Conservation (phyloP, 1,284 basidiomycete species). For the Apiotrichum mycotoxinovorans region DNA sequence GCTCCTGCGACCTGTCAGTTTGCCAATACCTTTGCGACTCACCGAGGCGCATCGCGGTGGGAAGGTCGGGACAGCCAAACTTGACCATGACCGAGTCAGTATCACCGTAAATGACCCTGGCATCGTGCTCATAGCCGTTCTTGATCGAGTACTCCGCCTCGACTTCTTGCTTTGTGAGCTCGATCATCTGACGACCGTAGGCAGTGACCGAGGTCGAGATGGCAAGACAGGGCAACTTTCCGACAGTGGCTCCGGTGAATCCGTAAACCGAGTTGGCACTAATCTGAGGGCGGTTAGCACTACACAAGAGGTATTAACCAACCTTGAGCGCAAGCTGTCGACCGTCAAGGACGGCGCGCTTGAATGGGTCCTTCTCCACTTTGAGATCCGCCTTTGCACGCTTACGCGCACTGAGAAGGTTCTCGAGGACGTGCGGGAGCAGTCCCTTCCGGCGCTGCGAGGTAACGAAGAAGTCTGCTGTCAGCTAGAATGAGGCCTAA, state of each 20-base stretch:
- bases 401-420: conserved; percentile 84
- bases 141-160: conserved; percentile 78
- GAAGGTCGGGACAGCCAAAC: conserved; percentile 82
- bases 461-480: conserved; percentile 76
- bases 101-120: conserved; percentile 92
- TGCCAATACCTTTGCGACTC: conserved; percentile 3
- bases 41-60: conserved; percentile 83
- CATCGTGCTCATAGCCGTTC: conserved; percentile 80
- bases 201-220: conserved; percentile 91
- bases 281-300: conserved; percentile 57
- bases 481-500: not conserved
- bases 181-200: conserved; percentile 96
- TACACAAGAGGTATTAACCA: not conserved
- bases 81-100: conserved; percentile 97
- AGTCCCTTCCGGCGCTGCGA: conserved; percentile 73
- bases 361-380: conserved; percentile 91
- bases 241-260: conserved; percentile 92
- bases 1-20: conserved; percentile 58
- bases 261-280: conserved; percentile 97
- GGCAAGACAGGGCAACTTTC: conserved; percentile 85
- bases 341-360: conserved; percentile 88
- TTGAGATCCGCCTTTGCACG: conserved; percentile 89
- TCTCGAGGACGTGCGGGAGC: conserved; percentile 85
- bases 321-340: conserved; percentile 91
- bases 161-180: conserved; percentile 86